These are phyloP conservation scores for Hanseniaspora mollemarum DNA, from an alignment of 805 yeast species.

Conservation along the genomic window DNA sequence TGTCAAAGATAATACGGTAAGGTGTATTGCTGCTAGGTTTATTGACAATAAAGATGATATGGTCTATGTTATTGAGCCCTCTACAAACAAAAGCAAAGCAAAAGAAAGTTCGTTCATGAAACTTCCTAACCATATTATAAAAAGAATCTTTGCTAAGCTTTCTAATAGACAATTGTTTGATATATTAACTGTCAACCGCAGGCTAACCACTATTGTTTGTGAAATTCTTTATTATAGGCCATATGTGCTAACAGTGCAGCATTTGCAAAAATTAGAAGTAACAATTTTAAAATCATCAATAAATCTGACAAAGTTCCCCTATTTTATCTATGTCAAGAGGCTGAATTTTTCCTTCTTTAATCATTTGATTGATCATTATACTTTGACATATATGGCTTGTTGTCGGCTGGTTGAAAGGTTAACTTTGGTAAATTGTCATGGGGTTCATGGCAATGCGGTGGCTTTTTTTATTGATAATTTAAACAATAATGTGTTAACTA, in stretches of 20 bases:
- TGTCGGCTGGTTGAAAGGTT: slow-evolving; percentile 8
- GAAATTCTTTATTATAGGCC: slow-evolving; percentile 14
- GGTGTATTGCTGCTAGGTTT: neutral
- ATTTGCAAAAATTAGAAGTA: slow-evolving; percentile 8
- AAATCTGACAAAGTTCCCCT: slow-evolving; percentile 5
- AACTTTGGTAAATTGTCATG: slow-evolving; percentile 4
- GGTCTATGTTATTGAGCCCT: neutral
- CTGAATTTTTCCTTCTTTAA: slow-evolving; percentile 11
- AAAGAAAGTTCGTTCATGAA: neutral
- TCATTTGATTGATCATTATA: neutral
- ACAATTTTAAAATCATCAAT: slow-evolving; percentile 6
- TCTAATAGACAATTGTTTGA: neutral
- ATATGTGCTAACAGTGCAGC: neutral
- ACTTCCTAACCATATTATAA: slow-evolving; percentile 3
- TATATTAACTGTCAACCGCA: neutral
- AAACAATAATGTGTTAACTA: slow-evolving; percentile 6
- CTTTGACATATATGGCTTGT: neutral
- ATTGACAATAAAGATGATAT: neutral
- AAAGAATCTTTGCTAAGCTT: slow-evolving; percentile 5
- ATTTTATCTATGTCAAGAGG: slow-evolving; percentile 7
- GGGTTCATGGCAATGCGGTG: neutral
- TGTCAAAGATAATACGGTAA: neutral
- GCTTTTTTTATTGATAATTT: slow-evolving; percentile 1
- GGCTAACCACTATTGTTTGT: neutral
- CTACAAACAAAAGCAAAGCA: no score